phyloP scores from a whole-genome alignment of 2,329 filamentous ascomycete genomes.

The Coniochaeta prunicola region DNA sequence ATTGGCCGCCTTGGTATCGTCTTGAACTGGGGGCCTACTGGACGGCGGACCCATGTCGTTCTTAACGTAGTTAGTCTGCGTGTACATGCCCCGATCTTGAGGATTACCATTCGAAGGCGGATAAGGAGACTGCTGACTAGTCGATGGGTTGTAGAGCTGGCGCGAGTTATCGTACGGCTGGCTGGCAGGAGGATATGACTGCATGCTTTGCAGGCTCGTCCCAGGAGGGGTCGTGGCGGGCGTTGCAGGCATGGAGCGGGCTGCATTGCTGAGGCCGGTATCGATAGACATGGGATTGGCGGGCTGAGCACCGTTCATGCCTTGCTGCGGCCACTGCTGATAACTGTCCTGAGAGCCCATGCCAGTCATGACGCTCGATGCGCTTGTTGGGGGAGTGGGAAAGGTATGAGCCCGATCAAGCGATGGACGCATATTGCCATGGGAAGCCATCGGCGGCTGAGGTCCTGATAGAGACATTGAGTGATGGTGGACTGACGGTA shows the following conservation, averaged over 20 bases:
- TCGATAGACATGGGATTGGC: conserved; percentile 75
- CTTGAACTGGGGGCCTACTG: conserved; percentile 49
- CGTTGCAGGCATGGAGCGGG: conserved; percentile 83
- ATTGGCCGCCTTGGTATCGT: conserved; percentile 59
- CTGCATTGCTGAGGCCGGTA: conserved; percentile 68
- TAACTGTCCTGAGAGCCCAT: conserved; percentile 74
- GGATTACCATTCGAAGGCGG: conserved; percentile 52
- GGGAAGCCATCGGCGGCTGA: conserved; percentile 52
- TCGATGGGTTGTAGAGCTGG: conserved; percentile 67
- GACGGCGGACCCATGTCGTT: conserved; percentile 83
- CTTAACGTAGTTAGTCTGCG: conserved; percentile 69
- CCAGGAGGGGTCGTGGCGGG: conserved; percentile 86
- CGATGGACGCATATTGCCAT: conserved; percentile 66
- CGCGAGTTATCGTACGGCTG: conserved; percentile 72
- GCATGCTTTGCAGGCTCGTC: conserved; percentile 67
- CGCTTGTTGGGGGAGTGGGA: conserved; percentile 86
- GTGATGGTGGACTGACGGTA: conserved; percentile 55
- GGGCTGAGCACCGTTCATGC: conserved; percentile 55
- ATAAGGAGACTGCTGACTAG: conserved; percentile 56
- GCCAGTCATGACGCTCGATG: conserved; percentile 70
- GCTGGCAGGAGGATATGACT: conserved; percentile 58
- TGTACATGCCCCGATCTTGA: conserved; percentile 57
- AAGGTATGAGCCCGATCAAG: conserved; percentile 87
- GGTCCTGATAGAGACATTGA: conserved; percentile 53
- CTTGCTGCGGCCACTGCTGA: conserved; percentile 59